These are phyloP conservation scores for Naganishia onofrii DNA, from an alignment of 768 basidiomycete genomes.

Conservation along the genomic window DNA sequence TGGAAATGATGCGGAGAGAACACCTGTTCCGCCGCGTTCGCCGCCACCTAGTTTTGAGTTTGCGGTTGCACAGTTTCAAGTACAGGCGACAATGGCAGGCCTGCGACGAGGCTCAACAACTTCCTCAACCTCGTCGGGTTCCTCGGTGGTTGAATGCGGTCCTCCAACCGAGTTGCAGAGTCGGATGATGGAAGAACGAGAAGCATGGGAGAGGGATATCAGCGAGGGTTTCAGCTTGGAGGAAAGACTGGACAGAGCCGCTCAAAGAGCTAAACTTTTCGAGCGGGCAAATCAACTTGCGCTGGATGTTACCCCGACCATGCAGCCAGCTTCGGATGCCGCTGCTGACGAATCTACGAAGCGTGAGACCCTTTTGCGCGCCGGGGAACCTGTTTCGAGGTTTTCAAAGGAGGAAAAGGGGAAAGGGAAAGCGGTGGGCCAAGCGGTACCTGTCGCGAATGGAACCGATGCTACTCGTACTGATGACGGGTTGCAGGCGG, in stretches of 20 bases:
- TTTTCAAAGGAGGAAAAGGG: slow-evolving; percentile 30
- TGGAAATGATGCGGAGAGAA: not conserved
- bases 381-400: slow-evolving; percentile 8
- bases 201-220: slow-evolving; percentile 18
- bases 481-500: not conserved
- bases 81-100: not conserved
- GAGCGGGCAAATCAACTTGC: not conserved
- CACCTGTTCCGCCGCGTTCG: not conserved
- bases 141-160: not conserved
- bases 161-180: slow-evolving; percentile 1
- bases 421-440: slow-evolving; percentile 17
- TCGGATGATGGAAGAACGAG: slow-evolving; percentile 12
- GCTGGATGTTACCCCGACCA: not conserved
- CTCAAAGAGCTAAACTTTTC: not conserved
- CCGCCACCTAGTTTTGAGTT: slow-evolving; percentile 24
- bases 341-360: not conserved
- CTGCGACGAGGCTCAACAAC: not conserved
- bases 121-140: not conserved
- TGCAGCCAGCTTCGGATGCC: not conserved
- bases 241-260: not conserved
- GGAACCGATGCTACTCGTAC: not conserved
- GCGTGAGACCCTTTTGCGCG: not conserved
- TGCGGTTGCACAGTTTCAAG: slow-evolving; percentile 1
- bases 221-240: slow-evolving; percentile 3
- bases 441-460: not conserved